Evolutionary conservation across 2,329 filamentous ascomycete genomes (phyloP).

Genomic region (Aspergillus brunneoviolaceus): DNA sequence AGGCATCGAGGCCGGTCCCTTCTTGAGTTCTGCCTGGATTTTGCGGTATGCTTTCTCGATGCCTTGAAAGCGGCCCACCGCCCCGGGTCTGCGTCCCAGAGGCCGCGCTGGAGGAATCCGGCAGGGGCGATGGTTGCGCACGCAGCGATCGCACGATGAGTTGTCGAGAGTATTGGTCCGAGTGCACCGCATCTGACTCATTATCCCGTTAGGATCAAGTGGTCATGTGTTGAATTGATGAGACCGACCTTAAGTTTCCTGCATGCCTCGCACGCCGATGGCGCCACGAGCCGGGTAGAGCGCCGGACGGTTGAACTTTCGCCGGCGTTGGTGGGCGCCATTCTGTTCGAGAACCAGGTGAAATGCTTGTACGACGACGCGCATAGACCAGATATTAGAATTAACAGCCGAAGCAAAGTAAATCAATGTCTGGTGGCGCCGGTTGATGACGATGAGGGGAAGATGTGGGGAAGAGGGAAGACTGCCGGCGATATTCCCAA

Average conservation of each 20-base stretch:
- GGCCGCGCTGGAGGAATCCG: conserved; percentile 25
- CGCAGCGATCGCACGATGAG: conserved; percentile 28
- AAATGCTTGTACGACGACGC: no score
- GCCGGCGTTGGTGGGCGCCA: neutral
- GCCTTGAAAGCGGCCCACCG: conserved; percentile 28
- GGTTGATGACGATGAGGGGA: neutral
- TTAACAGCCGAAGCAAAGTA: no score
- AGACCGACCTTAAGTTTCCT: conserved; percentile 19
- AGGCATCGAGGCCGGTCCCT: conserved; percentile 6
- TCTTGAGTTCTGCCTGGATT: conserved; percentile 26
- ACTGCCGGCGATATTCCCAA: no score
- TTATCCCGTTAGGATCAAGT: neutral
- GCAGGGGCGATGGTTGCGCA: conserved; percentile 24
- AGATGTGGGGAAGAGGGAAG: neutral
- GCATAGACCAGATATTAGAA: no score
- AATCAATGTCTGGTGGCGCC: neutral
- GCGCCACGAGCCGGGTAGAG: neutral
- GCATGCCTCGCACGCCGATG: conserved; percentile 27
- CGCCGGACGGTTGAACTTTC: neutral
- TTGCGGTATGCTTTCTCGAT: conserved; percentile 31
- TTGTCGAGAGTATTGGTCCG: conserved; percentile 4
- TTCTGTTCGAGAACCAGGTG: neutral
- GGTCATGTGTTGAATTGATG: neutral
- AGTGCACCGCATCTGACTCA: conserved; percentile 28
- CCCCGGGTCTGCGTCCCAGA: conserved; percentile 27